Evolutionary conservation across 768 basidiomycete species (phyloP).

Genomic region (Lactifluus echinatus): DNA sequence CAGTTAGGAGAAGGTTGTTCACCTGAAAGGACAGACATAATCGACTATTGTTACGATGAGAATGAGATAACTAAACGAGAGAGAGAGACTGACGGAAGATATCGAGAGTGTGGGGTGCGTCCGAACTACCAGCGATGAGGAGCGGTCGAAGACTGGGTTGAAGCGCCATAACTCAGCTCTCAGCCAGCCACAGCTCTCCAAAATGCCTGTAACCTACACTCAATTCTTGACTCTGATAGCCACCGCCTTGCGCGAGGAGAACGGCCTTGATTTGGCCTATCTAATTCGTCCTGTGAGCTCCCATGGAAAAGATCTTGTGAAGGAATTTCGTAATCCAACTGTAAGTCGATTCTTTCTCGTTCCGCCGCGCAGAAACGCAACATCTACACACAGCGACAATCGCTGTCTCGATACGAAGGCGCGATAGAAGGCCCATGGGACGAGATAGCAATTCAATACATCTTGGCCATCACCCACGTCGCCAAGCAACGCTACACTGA

Average conservation of each 20-base stretch:
- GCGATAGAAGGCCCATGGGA: slow-evolving; percentile 73
- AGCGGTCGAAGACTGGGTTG: slow-evolving; percentile 65
- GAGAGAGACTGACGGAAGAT: slow-evolving; percentile 51
- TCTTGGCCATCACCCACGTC: slow-evolving; percentile 62
- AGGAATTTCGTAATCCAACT: slow-evolving; percentile 56
- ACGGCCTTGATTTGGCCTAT: slow-evolving; percentile 63
- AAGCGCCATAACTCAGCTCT: slow-evolving; percentile 64
- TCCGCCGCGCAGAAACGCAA: neutral
- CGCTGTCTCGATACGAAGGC: slow-evolving; percentile 43
- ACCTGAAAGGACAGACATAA: slow-evolving; percentile 84
- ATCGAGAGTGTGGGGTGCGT: slow-evolving; percentile 72
- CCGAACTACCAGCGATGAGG: slow-evolving; percentile 46
- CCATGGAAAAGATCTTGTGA: slow-evolving; percentile 67
- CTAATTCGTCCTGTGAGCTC: slow-evolving; percentile 69
- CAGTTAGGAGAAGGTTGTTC: neutral
- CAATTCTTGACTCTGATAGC: slow-evolving; percentile 52
- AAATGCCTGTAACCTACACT: slow-evolving; percentile 39
- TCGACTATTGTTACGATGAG: slow-evolving; percentile 55
- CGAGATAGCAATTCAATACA: slow-evolving; percentile 77
- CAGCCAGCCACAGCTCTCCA: too few relatives aligned
- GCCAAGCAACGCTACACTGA: slow-evolving; percentile 58
- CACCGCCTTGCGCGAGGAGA: slow-evolving; percentile 50
- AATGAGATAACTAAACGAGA: neutral
- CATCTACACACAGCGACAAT: slow-evolving; percentile 23
- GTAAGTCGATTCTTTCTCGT: slow-evolving; percentile 25